Conservation (phyloP, 164 flowering plant genomes). For the Vitis amurensis region DNA sequence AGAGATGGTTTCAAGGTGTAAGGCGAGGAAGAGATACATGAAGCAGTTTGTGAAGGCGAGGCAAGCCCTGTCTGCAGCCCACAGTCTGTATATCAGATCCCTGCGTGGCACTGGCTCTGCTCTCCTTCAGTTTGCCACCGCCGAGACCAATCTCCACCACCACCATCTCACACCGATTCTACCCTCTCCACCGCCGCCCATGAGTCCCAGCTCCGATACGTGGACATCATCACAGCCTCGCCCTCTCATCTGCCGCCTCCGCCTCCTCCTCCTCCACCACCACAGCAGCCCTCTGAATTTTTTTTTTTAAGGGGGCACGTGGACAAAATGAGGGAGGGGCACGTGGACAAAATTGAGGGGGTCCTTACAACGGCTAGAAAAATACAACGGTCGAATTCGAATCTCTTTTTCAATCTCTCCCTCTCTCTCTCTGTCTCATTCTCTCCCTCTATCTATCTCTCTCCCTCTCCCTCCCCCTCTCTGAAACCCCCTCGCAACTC, state of each 20-base stretch:
- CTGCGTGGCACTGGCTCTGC: conserved; percentile 78
- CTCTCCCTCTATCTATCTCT: background rate
- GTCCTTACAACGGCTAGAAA: too few relatives aligned
- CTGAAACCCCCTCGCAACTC: background rate
- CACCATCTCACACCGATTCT: background rate
- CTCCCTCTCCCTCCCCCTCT: conserved; percentile 9
- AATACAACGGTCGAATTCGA: too few relatives aligned
- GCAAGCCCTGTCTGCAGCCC: conserved; percentile 71
- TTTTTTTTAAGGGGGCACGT: too few relatives aligned
- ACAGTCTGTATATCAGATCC: conserved; percentile 66
- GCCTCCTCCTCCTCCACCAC: conserved; percentile 53
- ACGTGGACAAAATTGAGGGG: too few relatives aligned
- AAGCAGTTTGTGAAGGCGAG: conserved; percentile 80
- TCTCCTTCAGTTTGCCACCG: conserved; percentile 77
- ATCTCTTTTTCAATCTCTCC: conserved; percentile 1
- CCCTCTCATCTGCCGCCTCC: conserved; percentile 31
- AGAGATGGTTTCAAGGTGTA: conserved; percentile 82
- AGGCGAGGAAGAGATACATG: conserved; percentile 81
- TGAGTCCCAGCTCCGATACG: conserved; percentile 47
- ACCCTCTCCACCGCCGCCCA: conserved; percentile 34
- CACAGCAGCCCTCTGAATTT: too few relatives aligned
- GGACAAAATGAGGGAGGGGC: too few relatives aligned
- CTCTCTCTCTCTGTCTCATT: conserved; percentile 6
- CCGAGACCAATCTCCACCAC: conserved; percentile 48
- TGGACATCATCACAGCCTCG: conserved; percentile 46